A percentile compares a stretch with the other conserved stretches of the same genome.
phyloP scores from a whole-genome alignment of 495 filamentous ascomycete species.

The Pyrenula aspistea region DNA sequence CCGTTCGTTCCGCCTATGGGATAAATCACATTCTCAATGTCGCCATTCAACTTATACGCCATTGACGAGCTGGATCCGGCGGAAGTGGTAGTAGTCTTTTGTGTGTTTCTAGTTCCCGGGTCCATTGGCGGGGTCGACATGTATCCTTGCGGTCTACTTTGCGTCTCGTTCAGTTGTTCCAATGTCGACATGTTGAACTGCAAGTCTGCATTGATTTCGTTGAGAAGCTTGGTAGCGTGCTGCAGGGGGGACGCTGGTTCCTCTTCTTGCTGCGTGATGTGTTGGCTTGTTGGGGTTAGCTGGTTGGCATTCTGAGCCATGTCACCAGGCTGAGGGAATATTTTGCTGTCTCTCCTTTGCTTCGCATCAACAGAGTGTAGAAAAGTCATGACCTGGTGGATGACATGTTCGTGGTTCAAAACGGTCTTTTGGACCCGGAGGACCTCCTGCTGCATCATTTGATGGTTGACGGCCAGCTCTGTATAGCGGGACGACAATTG shows the following conservation, averaged over 20 bases:
- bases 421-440: constrained; percentile 82
- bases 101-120: constrained; percentile 22
- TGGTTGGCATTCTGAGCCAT: constrained; percentile 16
- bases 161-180: constrained; percentile 64
- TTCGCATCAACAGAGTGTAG: constrained; percentile 54
- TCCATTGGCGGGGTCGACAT: constrained; percentile 34
- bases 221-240: constrained; percentile 80
- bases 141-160: constrained; percentile 37
- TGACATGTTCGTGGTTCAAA: constrained; percentile 66
- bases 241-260: constrained; percentile 73
- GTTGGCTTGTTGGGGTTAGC: constrained; percentile 27
- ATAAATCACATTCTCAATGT: constrained; percentile 77
- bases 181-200: constrained; percentile 64
- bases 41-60: constrained; percentile 41
- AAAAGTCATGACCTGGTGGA: constrained; percentile 63
- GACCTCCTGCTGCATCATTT: constrained; percentile 77
- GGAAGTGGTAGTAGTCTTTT: constrained; percentile 30
- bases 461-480: constrained; percentile 73
- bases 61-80: constrained; percentile 33
- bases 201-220: constrained; percentile 64
- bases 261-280: constrained; percentile 43
- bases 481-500: constrained; percentile 73
- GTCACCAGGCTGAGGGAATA: constrained; percentile 34
- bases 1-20: constrained; percentile 80
- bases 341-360: constrained; percentile 49